Conservation (phyloP, 495 filamentous ascomycete genomes). For the Tuber magnatum region DNA sequence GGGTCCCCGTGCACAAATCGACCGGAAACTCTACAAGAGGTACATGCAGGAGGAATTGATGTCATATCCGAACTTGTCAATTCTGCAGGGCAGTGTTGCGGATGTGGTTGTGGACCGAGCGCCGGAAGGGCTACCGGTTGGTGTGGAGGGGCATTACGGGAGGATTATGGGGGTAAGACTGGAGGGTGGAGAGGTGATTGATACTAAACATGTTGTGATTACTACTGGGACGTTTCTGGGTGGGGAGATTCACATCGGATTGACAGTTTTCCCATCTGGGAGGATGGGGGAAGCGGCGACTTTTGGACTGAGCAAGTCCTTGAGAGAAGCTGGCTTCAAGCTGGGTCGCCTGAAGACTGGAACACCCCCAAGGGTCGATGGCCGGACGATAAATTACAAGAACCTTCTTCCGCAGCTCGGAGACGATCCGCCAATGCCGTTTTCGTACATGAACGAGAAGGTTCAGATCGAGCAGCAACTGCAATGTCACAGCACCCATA, state of each 20-base stretch:
- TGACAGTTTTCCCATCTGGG: conserved; percentile 75
- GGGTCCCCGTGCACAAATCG: conserved; percentile 95
- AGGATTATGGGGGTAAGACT: conserved; percentile 80
- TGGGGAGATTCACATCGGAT: conserved; percentile 92
- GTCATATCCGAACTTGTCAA: conserved; percentile 64
- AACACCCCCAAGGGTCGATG: conserved; percentile 81
- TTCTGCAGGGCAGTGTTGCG: conserved; percentile 81
- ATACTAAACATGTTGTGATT: conserved; percentile 76
- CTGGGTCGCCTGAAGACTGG: conserved; percentile 91
- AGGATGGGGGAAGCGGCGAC: conserved; percentile 93
- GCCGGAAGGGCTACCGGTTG: conserved; percentile 47
- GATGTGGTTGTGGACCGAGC: conserved; percentile 66
- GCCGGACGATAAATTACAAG: conserved; percentile 71
- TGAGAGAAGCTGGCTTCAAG: conserved; percentile 82
- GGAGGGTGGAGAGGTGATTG: conserved; percentile 80
- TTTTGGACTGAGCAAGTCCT: conserved; percentile 84
- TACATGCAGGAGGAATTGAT: conserved; percentile 85
- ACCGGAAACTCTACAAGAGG: conserved; percentile 78
- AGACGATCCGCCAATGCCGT: conserved; percentile 79
- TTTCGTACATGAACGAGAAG: conserved; percentile 76
- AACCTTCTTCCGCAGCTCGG: conserved; percentile 64
- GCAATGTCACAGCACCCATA: conserved; percentile 73
- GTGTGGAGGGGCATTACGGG: conserved; percentile 52
- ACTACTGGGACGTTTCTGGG: conserved; percentile 94
- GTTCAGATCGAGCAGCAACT: conserved; percentile 77